Conservation (phyloP, 371 early-diverging fungal genomes). For the Entomophthora muscae region DNA sequence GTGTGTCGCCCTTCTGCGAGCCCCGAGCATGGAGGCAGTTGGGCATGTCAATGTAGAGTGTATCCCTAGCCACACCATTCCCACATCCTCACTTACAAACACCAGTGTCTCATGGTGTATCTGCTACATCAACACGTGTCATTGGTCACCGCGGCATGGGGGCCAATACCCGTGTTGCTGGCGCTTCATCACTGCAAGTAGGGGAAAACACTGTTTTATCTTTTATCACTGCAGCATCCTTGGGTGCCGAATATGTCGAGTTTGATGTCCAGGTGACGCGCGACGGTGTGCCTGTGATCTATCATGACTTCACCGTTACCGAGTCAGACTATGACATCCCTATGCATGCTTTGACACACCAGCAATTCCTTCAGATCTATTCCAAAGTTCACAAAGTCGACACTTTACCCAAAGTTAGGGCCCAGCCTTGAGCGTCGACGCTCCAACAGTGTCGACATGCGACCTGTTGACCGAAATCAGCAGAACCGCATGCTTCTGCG, state of each 20-base stretch:
- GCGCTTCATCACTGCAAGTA: conserved; percentile 38
- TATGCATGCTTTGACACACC: not conserved
- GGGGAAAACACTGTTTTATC: conserved; percentile 91
- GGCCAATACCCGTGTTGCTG: conserved; percentile 43
- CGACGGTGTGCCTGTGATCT: conserved; percentile 78
- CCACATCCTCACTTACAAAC: conserved; percentile 26
- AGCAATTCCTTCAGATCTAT: conserved; percentile 28
- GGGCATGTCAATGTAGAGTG: conserved; percentile 43
- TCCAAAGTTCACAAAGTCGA: not conserved
- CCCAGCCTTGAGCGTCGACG: not conserved
- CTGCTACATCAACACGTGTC: conserved; percentile 17
- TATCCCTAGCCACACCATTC: conserved; percentile 46
- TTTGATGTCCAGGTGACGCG: conserved; percentile 94
- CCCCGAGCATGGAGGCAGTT: conserved; percentile 29
- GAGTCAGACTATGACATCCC: conserved; percentile 3
- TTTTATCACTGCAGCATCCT: conserved; percentile 66
- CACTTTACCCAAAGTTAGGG: not conserved
- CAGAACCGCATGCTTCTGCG: not conserved
- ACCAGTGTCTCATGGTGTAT: not conserved
- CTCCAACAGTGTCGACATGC: not conserved
- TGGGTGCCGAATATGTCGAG: conserved; percentile 86
- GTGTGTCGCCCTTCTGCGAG: conserved; percentile 35
- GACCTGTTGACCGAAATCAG: not conserved
- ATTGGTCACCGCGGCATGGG: conserved; percentile 96
- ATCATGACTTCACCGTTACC: conserved; percentile 82